A percentile compares a stretch with the other conserved stretches of the same genome.
These are phyloP conservation scores for Collariella sp. DNA, from an alignment of 495 filamentous ascomycete genomes.

Conservation along the genomic window DNA sequence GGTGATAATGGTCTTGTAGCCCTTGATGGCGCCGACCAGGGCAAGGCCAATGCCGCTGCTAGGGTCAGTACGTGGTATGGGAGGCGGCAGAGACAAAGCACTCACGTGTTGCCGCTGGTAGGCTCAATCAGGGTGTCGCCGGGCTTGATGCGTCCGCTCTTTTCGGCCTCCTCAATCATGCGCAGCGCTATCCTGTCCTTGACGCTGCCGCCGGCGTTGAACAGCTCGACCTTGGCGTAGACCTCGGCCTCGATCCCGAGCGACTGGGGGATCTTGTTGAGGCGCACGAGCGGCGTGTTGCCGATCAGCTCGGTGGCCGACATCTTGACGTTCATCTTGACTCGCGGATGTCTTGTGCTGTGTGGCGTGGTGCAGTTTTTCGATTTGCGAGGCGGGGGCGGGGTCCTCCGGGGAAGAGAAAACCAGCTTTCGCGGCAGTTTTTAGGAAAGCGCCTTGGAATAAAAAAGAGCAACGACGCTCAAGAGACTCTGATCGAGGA, in stretches of 20 bases:
- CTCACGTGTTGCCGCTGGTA: conserved; percentile 90
- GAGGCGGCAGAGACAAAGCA: conserved; percentile 3
- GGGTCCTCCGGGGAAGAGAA: not conserved
- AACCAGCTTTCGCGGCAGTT: not conserved
- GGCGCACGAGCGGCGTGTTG: conserved; percentile 84
- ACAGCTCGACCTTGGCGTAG: conserved; percentile 92
- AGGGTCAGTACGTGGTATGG: not conserved
- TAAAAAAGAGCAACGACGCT: not conserved
- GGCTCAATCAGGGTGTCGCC: conserved; percentile 97
- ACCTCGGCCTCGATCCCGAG: conserved; percentile 82
- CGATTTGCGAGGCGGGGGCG: not conserved
- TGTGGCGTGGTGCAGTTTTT: not conserved
- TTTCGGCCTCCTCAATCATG: conserved; percentile 96
- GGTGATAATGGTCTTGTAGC: conserved; percentile 97
- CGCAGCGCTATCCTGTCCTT: conserved; percentile 95
- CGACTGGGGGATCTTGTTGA: conserved; percentile 86
- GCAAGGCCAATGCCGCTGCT: conserved; percentile 83
- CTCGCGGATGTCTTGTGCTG: conserved; percentile 11
- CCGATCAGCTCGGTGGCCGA: conserved; percentile 62
- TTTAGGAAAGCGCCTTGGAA: too few relatives aligned
- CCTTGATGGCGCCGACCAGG: conserved; percentile 88
- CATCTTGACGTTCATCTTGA: conserved; percentile 24
- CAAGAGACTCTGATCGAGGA: not conserved
- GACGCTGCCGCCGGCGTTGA: conserved; percentile 96
- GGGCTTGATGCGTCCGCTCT: conserved; percentile 84